Conservation (phyloP, 148 eudicot species). For the Rhododendron simsii region DNA sequence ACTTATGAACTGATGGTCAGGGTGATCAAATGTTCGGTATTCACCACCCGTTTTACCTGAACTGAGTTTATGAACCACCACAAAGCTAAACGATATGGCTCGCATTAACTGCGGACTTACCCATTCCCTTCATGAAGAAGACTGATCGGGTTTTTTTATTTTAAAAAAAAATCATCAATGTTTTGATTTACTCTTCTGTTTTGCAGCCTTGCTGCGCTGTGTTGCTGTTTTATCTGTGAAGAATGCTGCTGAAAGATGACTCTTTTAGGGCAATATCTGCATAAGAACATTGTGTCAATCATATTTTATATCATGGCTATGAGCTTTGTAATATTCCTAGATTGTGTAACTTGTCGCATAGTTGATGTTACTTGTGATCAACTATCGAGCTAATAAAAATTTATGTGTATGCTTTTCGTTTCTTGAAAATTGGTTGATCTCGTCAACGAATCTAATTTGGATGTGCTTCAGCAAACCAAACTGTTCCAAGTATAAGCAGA, state of each 20-base stretch:
- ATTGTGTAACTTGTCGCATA: not conserved
- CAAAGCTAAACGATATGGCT: not conserved
- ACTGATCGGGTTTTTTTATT: not conserved
- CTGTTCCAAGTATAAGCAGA: not conserved
- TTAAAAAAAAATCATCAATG: not conserved
- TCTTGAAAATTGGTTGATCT: not conserved
- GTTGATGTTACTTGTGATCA: not conserved
- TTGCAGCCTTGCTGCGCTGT: conserved; percentile 55
- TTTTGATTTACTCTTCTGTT: not conserved
- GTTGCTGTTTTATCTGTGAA: conserved; percentile 70
- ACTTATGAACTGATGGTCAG: not conserved
- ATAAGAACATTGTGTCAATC: not conserved
- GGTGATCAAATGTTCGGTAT: not conserved
- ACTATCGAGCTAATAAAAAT: not conserved
- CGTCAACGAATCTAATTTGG: not conserved
- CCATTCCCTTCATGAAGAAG: not conserved
- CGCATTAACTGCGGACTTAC: not conserved
- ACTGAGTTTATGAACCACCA: no score
- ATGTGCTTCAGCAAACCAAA: not conserved
- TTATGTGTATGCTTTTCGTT: not conserved
- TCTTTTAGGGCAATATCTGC: not conserved
- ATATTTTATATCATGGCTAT: not conserved
- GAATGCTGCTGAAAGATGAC: conserved; percentile 21
- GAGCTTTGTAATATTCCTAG: not conserved
- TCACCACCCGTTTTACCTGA: not conserved